A percentile compares a stretch with the other conserved stretches of the same genome.
Conservation (phyloP, 2,329 filamentous ascomycete species). For the Clarireedia monteithiana region DNA sequence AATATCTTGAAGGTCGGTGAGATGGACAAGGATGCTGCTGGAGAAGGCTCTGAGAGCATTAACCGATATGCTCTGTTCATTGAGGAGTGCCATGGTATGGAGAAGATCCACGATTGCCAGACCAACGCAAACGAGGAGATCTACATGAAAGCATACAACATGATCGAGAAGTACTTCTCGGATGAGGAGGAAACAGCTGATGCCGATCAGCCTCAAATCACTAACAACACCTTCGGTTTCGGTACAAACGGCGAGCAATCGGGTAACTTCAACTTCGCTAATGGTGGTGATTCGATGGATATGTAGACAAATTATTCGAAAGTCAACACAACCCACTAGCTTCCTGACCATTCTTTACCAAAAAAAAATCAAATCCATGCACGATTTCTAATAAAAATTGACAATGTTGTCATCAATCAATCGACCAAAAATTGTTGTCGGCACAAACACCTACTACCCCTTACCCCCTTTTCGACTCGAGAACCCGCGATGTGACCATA, state of each 20-base stretch:
- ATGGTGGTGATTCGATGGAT: slow-evolving; percentile 65
- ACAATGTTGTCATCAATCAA: slow-evolving; percentile 12
- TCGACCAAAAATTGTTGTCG: slow-evolving; percentile 5
- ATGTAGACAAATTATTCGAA: slow-evolving; percentile 44
- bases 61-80: slow-evolving; percentile 98
- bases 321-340: slow-evolving; percentile 13
- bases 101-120: slow-evolving; percentile 99
- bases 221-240: slow-evolving; percentile 73
- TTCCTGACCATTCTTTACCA: slow-evolving; percentile 12
- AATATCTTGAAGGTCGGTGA: slow-evolving; percentile 99
- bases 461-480: slow-evolving; percentile 8
- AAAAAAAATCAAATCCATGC: slow-evolving; percentile 8
- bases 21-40: slow-evolving; percentile 88
- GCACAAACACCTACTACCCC: slow-evolving; percentile 8
- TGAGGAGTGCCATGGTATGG: slow-evolving; percentile 97
- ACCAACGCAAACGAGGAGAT: slow-evolving; percentile 99
- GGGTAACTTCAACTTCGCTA: slow-evolving; percentile 92
- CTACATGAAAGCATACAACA: slow-evolving; percentile 99
- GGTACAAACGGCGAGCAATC: slow-evolving; percentile 65
- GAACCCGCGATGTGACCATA: slow-evolving; percentile 26
- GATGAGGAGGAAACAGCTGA: slow-evolving; percentile 84
- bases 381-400: slow-evolving; percentile 25
- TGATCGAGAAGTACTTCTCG: slow-evolving; percentile 99
- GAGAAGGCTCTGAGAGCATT: slow-evolving; percentile 67
- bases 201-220: slow-evolving; percentile 54